Percentiles rank a stretch among this genome's conserved stretches.
These are phyloP conservation scores for Medicago lupulina DNA, from an alignment of 306 rosid species.

Conservation along the genomic window DNA sequence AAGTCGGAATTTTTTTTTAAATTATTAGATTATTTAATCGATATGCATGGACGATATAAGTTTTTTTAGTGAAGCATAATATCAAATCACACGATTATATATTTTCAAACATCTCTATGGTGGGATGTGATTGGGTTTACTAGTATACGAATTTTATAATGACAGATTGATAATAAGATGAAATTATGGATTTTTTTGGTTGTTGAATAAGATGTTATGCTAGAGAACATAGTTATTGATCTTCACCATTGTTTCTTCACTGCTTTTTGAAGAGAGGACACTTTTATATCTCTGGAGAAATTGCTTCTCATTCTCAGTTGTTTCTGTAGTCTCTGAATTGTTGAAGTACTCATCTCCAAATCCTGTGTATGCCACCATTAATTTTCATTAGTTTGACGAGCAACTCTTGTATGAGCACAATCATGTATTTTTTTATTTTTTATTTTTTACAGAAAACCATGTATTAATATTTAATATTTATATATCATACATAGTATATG, in stretches of 20 bases:
- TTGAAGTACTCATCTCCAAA: conserved; percentile 51
- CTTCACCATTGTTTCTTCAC: conserved; percentile 58
- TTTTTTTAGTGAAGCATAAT: not conserved
- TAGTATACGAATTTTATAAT: not conserved
- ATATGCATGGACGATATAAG: not conserved
- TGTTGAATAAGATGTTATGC: not conserved
- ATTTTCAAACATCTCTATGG: not conserved
- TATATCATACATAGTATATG: not conserved
- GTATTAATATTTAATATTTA: not conserved
- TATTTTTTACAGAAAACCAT: too few species aligned
- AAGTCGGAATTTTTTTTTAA: not conserved
- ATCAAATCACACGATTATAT: not conserved
- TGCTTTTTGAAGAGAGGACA: conserved; percentile 55
- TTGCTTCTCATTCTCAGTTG: conserved; percentile 19
- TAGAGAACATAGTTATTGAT: not conserved
- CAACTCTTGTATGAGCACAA: too few species aligned
- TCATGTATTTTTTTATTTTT: too few species aligned
- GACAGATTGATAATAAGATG: not conserved
- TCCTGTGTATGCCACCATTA: conserved; percentile 19
- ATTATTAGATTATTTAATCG: not conserved
- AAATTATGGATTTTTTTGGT: too few species aligned
- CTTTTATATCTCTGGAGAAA: conserved; percentile 48
- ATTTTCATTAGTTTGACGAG: conserved; percentile 11
- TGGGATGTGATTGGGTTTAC: not conserved
- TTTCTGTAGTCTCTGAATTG: conserved; percentile 7